Conservation (phyloP, 2,329 filamentous ascomycete genomes). For the Ophiostoma pallidulum region DNA sequence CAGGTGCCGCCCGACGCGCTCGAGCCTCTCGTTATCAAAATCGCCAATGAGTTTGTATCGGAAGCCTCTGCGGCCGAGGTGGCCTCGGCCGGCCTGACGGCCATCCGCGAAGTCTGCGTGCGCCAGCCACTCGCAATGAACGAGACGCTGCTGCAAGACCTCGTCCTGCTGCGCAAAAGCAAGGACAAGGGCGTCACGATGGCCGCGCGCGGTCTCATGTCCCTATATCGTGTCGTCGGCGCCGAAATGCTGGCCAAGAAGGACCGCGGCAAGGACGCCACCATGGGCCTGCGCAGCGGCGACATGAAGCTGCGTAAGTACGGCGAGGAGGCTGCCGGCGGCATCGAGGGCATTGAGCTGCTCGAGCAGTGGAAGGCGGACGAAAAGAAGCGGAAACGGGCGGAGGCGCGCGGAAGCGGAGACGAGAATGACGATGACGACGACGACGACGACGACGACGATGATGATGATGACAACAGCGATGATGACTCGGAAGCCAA, state of each 20-base stretch:
- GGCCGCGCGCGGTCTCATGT: constrained; percentile 86
- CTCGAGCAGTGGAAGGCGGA: constrained; percentile 91
- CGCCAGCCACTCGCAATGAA: constrained; percentile 94
- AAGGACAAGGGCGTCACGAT: constrained; percentile 99
- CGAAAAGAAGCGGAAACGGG: constrained; percentile 63
- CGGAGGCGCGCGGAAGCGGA: constrained; percentile 39
- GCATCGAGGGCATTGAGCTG: constrained; percentile 85
- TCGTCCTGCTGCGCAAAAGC: constrained; percentile 91
- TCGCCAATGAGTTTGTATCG: constrained; percentile 96
- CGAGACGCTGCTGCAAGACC: constrained; percentile 87
- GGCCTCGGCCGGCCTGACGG: constrained; percentile 77
- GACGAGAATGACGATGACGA: constrained; percentile 48
- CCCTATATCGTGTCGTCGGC: constrained; percentile 82
- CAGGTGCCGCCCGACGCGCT: constrained; percentile 87
- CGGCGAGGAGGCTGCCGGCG: constrained; percentile 69
- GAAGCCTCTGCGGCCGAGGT: constrained; percentile 89
- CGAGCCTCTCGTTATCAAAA: constrained; percentile 86
- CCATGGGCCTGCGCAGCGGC: constrained; percentile 66
- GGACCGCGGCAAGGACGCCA: constrained; percentile 84
- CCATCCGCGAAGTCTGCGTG: constrained; percentile 87
- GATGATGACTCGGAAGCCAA: constrained; percentile 46
- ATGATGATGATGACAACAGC: constrained; percentile 49
- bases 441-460: constrained; percentile 51
- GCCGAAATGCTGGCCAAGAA: constrained; percentile 82
- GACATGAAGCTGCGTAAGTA: constrained; percentile 69